Evolutionary conservation across 345 rosid species (phyloP), one percentile per base, ranked within the genome.

Genomic region (Eucalyptus melliodora): DNA sequence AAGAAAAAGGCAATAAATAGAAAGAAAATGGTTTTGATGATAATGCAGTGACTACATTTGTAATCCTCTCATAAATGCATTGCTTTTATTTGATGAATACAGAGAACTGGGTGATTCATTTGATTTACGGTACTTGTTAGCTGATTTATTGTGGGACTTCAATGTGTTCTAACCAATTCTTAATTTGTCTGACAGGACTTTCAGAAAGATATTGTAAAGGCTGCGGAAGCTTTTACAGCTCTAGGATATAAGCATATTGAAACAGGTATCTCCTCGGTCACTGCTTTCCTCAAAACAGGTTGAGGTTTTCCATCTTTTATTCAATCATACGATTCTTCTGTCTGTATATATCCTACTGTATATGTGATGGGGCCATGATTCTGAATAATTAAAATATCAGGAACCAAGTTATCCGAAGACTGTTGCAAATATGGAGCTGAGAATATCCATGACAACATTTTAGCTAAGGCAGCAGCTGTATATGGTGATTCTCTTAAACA

Each of bases 401-500:
- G 99, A 90, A 94, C 96, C 91, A 97, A 95, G 91, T 93, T 97
- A 88, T 93, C 98, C 87, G 98, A 97, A 95, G 98, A 97, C 51
- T 97, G 97, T 90, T 94, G 96, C 92, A 94, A 88, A 88, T 97
- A 96, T 93, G 99, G 99, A 87, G 94, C 97, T 27, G 99, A 97
- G 90, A 97, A 93, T 92, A 95, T 96, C 88, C 93, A 95, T 27
- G 97, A 97, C 83, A 97, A 95, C 92, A 89, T 96, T 69, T 92
- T 97, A 14, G 98, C 99, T 37, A 97, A 97, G 91, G 96, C 98
- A 92, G 99, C 98, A 45, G 98, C 98, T 81, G 93, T 97, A 90
- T 97, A 97, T 77, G 98, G 99, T 72, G 99, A 96, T 95, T 96
- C 98, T 92, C 91, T 94, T 72, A 96, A 96, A 91, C 99, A 97